Evolutionary conservation across 23 red algal genomes (phyloP).

Genomic region (Pyropia yezoensis): DNA sequence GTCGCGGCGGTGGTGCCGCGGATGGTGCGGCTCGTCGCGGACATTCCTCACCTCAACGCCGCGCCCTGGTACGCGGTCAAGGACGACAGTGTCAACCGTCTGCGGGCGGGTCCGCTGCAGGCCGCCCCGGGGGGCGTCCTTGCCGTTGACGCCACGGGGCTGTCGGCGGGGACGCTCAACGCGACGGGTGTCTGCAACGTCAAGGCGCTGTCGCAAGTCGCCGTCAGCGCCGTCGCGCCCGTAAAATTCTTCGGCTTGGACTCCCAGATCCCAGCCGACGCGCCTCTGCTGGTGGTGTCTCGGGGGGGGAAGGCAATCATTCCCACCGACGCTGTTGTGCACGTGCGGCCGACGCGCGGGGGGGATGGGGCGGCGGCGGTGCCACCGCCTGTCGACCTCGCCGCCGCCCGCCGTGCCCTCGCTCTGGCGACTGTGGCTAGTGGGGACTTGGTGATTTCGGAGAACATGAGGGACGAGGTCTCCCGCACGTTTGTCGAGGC

Average conservation of each 20-base stretch:
- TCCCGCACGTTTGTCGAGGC: constrained; percentile 37
- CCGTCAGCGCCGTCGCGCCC: constrained; percentile 12
- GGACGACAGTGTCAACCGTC: constrained; percentile 50
- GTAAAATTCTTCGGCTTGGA: constrained; percentile 48
- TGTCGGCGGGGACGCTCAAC: constrained; percentile 30
- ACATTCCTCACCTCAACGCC: constrained; percentile 38
- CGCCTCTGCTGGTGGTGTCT: constrained; percentile 26
- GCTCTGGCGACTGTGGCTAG: constrained; percentile 27
- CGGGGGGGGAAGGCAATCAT: constrained; percentile 37
- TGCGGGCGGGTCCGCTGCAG: constrained; percentile 48
- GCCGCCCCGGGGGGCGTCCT: constrained; percentile 21
- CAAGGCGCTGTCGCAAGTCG: constrained; percentile 18
- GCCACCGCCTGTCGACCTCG: constrained; percentile 13
- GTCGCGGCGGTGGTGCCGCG: constrained; percentile 9
- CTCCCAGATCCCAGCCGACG: constrained; percentile 15
- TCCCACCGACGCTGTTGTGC: constrained; percentile 28
- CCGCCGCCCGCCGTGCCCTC: constrained; percentile 20
- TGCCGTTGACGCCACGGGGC: constrained; percentile 25
- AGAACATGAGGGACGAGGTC: constrained; percentile 11
- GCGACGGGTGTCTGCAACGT: constrained; percentile 50
- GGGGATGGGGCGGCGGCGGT: constrained; percentile 3
- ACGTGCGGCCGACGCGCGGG: constrained; percentile 7
- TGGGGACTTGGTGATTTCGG: constrained; percentile 35
- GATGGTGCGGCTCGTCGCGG: constrained; percentile 24
- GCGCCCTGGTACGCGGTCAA: constrained; percentile 36